phyloP scores from a whole-genome alignment of 192 early-diverging fungal genomes.

The Lobosporangium transversale region DNA sequence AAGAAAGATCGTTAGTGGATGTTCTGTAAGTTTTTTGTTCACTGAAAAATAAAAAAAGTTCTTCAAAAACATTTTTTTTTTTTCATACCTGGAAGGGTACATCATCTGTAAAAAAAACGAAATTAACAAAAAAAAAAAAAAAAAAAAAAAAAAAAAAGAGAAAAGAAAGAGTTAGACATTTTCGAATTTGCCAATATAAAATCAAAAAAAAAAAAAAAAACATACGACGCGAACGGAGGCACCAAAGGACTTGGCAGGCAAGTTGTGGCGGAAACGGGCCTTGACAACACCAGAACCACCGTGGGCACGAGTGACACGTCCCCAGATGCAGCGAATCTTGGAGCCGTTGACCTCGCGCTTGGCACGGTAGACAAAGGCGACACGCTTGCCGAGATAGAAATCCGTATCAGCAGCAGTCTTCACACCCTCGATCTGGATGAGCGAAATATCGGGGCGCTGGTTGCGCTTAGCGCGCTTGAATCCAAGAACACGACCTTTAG shows the following conservation, averaged over 20 bases:
- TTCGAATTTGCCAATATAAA: neutral
- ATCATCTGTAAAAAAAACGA: constrained; percentile 28
- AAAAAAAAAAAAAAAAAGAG: neutral
- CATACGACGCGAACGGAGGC: constrained; percentile 91
- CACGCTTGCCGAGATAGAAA: constrained; percentile 99
- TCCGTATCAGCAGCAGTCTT: constrained; percentile 87
- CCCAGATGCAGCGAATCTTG: constrained; percentile 98
- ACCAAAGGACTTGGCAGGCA: constrained; percentile 95
- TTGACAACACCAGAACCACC: constrained; percentile 96
- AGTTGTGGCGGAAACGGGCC: constrained; percentile 97
- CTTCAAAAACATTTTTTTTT: too few relatives aligned
- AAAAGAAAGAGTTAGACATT: neutral
- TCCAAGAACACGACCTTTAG: constrained; percentile 96
- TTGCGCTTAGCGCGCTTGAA: constrained; percentile 93
- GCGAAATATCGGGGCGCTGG: constrained; percentile 89
- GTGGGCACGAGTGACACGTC: constrained; percentile 93
- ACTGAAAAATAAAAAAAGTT: neutral
- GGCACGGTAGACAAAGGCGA: constrained; percentile 97
- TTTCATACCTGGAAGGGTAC: constrained; percentile 52
- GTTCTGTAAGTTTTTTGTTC: neutral
- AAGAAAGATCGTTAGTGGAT: constrained; percentile 1
- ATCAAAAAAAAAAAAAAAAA: constrained; percentile 15
- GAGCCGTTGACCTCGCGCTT: constrained; percentile 87
- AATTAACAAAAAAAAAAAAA: neutral
- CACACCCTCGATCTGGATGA: constrained; percentile 95